Conservation (phyloP, 768 basidiomycete species). For the Neoboletus magnificus region DNA sequence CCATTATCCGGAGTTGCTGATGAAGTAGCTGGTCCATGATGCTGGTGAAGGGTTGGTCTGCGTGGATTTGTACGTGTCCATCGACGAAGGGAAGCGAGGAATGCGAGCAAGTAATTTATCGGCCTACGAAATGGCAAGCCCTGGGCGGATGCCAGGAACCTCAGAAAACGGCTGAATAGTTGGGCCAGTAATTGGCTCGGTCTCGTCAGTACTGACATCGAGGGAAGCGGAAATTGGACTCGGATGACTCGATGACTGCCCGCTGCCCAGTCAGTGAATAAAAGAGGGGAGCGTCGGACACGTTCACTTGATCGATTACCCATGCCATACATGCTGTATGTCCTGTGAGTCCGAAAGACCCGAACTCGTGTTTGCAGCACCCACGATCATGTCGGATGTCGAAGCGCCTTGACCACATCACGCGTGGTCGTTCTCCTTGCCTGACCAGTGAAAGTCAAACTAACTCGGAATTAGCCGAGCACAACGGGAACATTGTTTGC, state of each 20-base stretch:
- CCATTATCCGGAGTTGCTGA: not conserved
- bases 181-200: not conserved
- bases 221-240: not conserved
- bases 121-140: not conserved
- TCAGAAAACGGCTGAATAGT: constrained; percentile 2
- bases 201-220: not conserved
- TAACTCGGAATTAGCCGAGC: not conserved
- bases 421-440: not conserved
- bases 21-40: not conserved
- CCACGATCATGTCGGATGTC: not conserved
- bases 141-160: not conserved
- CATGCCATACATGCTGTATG: not conserved
- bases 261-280: not conserved
- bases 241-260: no score
- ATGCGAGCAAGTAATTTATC: not conserved
- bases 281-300: not conserved
- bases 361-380: not conserved
- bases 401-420: not conserved
- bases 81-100: constrained; percentile 6
- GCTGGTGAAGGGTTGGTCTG: not conserved
- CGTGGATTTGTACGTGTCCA: not conserved
- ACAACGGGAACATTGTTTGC: no score
- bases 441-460: not conserved
- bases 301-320: not conserved
- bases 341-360: no score